phyloP scores from a whole-genome alignment of 1,139 yeast genomes.

The Saccharomyces hybrid region DNA sequence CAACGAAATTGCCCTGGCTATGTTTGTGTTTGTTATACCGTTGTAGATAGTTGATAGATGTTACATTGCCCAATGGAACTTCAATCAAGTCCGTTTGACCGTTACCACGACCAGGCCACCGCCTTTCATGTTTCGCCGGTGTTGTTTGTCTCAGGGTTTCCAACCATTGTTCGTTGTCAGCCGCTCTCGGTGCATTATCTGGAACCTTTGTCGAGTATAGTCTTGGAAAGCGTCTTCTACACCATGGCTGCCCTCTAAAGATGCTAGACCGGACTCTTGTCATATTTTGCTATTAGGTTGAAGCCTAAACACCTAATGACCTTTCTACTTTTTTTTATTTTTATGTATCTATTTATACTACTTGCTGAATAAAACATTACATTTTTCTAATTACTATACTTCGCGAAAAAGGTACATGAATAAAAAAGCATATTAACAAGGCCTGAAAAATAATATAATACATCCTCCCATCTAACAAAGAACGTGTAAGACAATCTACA shows the following conservation, averaged over 20 bases:
- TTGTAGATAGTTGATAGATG: constrained; percentile 24
- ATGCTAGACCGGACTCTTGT: background rate
- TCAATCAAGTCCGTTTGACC: constrained; percentile 14
- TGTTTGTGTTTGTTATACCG: constrained; percentile 35
- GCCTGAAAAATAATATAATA: no score
- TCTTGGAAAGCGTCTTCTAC: background rate
- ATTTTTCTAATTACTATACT: no score
- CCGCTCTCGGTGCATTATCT: constrained; percentile 41
- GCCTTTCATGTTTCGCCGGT: background rate
- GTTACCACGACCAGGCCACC: background rate
- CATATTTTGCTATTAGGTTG: no score
- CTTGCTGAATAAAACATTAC: no score
- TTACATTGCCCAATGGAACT: constrained; percentile 34
- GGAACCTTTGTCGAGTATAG: constrained; percentile 1
- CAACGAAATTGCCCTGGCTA: constrained; percentile 40
- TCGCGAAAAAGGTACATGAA: no score
- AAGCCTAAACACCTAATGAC: no score
- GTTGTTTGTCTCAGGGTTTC: constrained; percentile 17
- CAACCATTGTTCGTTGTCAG: constrained; percentile 43
- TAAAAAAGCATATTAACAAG: no score
- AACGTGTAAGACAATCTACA: background rate
- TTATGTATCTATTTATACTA: no score
- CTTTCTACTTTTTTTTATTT: no score
- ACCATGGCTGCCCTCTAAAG: background rate
- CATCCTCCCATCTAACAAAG: background rate